Evolutionary conservation across 2,329 filamentous ascomycete species (phyloP).

Genomic region (Aspergillus brasiliensis): DNA sequence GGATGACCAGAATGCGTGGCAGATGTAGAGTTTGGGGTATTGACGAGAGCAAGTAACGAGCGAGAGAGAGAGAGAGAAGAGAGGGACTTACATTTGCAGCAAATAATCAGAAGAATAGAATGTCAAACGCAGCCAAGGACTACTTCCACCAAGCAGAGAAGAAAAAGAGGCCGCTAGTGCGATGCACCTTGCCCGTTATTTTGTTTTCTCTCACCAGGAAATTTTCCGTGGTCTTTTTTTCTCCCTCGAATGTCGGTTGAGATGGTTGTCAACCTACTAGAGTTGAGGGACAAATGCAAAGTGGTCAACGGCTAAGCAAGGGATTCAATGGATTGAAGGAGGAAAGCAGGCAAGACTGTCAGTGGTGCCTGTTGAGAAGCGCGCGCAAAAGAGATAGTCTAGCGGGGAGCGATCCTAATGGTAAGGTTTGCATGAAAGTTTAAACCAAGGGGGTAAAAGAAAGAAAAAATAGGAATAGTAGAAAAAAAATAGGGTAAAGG

Average conservation of each 20-base stretch:
- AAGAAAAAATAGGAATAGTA: conserved; percentile 6
- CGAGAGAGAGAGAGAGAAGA: not conserved
- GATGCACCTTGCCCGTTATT: conserved; percentile 29
- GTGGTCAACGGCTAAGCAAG: conserved; percentile 21
- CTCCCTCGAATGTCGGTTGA: conserved; percentile 5
- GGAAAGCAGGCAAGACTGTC: conserved; percentile 11
- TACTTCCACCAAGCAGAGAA: conserved; percentile 10
- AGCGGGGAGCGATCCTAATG: conserved; percentile 15
- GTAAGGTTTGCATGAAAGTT: conserved; percentile 14
- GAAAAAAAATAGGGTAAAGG: conserved; percentile 1
- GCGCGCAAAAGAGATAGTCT: not conserved
- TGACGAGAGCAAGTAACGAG: not conserved
- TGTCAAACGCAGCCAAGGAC: conserved; percentile 13
- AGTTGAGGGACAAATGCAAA: conserved; percentile 14
- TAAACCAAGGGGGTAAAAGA: conserved; percentile 11
- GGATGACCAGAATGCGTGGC: not conserved
- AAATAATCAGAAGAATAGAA: conserved; percentile 12
- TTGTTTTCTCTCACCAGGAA: conserved; percentile 14
- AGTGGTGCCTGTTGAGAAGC: conserved; percentile 1
- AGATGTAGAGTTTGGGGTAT: conserved; percentile 5
- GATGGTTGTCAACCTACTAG: conserved; percentile 13
- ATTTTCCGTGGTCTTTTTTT: conserved; percentile 22
- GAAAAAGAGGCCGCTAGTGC: conserved; percentile 27
- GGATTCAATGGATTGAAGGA: conserved; percentile 17
- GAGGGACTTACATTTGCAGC: conserved; percentile 13